Conservation (phyloP, 306 rosid genomes). For the Malus sieversii region DNA sequence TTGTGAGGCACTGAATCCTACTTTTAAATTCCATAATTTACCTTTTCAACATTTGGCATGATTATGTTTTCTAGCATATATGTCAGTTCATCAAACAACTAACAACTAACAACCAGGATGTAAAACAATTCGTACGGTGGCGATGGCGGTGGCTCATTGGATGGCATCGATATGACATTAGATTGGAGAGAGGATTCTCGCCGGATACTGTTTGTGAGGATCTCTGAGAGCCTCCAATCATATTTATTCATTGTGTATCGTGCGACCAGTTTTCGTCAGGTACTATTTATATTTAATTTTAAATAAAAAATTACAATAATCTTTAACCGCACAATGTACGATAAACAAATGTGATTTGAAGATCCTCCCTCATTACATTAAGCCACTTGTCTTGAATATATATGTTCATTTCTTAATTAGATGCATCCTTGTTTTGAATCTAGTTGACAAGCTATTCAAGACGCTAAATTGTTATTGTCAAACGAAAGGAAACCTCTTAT, state of each 20-base stretch:
- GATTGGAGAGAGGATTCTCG: accelerated
- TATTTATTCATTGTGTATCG: accelerated
- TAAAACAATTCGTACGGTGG: not conserved
- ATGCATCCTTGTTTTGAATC: not conserved
- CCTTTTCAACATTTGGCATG: not conserved
- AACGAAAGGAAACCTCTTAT: not conserved
- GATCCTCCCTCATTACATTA: not conserved
- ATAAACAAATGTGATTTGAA: too few relatives aligned
- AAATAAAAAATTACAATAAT: too few relatives aligned
- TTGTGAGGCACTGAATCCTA: not conserved
- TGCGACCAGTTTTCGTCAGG: accelerated
- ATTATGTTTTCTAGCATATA: not conserved
- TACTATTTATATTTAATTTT: too few relatives aligned
- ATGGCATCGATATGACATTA: not conserved
- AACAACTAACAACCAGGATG: not conserved
- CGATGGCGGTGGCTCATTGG: not conserved
- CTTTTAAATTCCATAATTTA: not conserved
- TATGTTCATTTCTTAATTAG: not conserved
- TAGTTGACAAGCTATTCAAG: not conserved
- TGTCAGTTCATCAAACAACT: not conserved
- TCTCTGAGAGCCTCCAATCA: accelerated
- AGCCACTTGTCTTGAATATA: not conserved
- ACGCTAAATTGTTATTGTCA: not conserved
- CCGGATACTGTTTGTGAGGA: accelerated
- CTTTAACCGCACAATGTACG: too few relatives aligned